Conservation (phyloP, 257 asterid genomes). For the Anisodus acutangulus region DNA sequence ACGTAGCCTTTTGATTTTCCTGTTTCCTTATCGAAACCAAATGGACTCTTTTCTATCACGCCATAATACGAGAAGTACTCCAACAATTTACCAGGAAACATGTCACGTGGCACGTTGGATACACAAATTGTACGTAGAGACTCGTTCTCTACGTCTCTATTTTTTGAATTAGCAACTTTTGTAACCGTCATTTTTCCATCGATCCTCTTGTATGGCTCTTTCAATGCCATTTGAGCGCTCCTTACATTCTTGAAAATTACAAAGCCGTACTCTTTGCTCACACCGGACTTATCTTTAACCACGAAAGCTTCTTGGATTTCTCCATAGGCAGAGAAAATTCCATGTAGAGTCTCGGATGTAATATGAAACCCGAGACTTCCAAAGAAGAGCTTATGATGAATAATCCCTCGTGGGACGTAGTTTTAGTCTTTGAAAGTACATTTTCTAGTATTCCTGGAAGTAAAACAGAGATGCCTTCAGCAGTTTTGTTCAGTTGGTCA, state of each 20-base stretch:
- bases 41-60: conserved; percentile 22
- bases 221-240: background rate
- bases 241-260: conserved; percentile 8
- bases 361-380: background rate
- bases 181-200: background rate
- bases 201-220: conserved; percentile 17
- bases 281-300: background rate
- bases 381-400: conserved; percentile 16
- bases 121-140: background rate
- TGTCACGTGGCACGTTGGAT: conserved; percentile 22
- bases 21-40: background rate
- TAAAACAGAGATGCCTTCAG: background rate
- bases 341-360: conserved; percentile 4
- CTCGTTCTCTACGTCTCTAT: background rate
- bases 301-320: background rate
- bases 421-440: background rate
- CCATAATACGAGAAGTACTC: conserved; percentile 21
- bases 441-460: conserved; percentile 19
- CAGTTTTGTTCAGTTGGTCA: conserved; percentile 3
- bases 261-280: background rate
- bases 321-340: background rate
- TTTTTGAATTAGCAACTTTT: background rate
- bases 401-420: background rate
- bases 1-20: background rate
- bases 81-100: conserved; percentile 14